phyloP scores from a whole-genome alignment of 352 stramenopile species.

The Phytophthora fragariae region DNA sequence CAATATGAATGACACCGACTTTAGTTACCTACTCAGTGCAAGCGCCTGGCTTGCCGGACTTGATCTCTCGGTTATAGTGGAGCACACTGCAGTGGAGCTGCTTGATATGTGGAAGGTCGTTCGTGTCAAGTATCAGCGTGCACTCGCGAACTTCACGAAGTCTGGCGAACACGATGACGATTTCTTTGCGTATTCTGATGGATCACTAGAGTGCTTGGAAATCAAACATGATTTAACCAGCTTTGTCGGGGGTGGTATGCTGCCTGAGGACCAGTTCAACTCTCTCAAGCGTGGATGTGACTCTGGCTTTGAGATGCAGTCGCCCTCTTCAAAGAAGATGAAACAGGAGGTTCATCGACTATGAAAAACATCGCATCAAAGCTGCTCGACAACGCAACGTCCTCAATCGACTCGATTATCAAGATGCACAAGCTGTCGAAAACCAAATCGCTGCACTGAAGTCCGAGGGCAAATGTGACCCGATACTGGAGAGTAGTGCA shows the following conservation, averaged over 20 bases:
- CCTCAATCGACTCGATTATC: no score
- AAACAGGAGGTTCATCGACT: no score
- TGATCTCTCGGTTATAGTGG: not conserved
- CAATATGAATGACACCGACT: slow-evolving; percentile 9
- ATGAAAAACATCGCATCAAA: no score
- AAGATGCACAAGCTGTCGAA: no score
- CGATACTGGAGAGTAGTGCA: no score
- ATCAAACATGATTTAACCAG: slow-evolving; percentile 8
- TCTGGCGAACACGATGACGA: slow-evolving; percentile 6
- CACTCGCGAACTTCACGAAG: slow-evolving; percentile 2
- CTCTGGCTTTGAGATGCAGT: no score
- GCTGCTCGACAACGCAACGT: no score
- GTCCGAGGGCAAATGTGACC: no score
- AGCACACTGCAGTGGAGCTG: not conserved
- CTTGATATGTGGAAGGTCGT: not conserved
- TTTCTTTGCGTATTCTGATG: slow-evolving; percentile 7
- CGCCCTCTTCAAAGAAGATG: no score
- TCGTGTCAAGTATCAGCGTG: not conserved
- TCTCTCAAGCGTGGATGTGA: slow-evolving; percentile 2
- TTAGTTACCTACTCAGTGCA: not conserved
- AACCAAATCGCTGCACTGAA: no score
- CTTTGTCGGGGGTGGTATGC: slow-evolving; percentile 13
- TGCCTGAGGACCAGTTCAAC: slow-evolving; percentile 6
- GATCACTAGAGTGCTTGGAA: slow-evolving; percentile 17
- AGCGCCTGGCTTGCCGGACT: not conserved